Evolutionary conservation across 306 rosid species (phyloP), one percentile per base, ranked within the genome.

Genomic region (Malus asiatica): DNA sequence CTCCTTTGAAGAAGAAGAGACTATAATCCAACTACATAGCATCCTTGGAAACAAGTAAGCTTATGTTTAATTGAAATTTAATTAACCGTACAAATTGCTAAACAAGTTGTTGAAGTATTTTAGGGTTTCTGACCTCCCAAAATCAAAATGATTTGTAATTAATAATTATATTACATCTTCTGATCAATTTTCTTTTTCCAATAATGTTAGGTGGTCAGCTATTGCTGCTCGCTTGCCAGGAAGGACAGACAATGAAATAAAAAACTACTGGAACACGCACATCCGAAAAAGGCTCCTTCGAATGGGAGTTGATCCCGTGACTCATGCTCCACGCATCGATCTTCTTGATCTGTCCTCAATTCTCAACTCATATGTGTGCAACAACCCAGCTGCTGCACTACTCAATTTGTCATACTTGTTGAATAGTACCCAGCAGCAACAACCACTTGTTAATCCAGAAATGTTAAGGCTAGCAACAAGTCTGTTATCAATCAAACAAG

Each of bases 181-280:
- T 35, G 29, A 45, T 19, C 48, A 44, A 13, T 58, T 4, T 51
- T n/a, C 22, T 22, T 3, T 27, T 27, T 74, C 73, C 53, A 44
- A 53, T 2, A 52, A 25, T 46, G 67, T 51, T 83, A 94, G 98
- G 80, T 94, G 98, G 98, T 94, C 98, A 1, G 92, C 94, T 1
- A 94, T 94, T 77, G 97, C 98, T 1, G 90, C 96, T 27, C 78
- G 90, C 16, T 86, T 94, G 59, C 98, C 98, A 0, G 98, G 98
- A 74, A 84, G 98, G 84, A 94, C 98, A 0, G 98, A 94, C 68
- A 94, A 94, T 7, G 98, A 94, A 73, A 94, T 94, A 68, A 94
- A 94, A 86, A 94, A 94, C 48, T 90, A 92, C 53, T 94, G 98
- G 98, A 94, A 95, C 87, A 92, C 99, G 0, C 92, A 89, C 83